These are phyloP conservation scores for Eutypa lata DNA, from an alignment of 2,329 filamentous ascomycete genomes.

Conservation along the genomic window DNA sequence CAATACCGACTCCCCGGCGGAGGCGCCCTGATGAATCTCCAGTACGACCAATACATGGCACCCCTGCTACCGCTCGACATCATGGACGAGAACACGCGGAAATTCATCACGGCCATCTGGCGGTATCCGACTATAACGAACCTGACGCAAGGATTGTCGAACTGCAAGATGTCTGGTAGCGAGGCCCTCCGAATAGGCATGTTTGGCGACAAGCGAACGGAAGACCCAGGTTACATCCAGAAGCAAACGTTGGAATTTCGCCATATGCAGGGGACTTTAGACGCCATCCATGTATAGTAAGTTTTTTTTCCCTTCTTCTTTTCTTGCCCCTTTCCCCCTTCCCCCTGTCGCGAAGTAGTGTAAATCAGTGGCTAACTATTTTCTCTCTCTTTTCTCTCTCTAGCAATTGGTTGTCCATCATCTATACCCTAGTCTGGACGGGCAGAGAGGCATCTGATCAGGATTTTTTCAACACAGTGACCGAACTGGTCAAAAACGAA, in stretches of 20 bases:
- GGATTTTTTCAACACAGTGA: neutral
- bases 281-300: constrained; percentile 17
- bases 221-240: accelerated
- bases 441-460: neutral
- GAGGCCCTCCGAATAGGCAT: constrained; percentile 6
- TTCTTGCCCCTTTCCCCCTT: neutral
- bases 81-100: neutral
- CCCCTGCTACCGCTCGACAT: neutral
- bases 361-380: no score
- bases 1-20: neutral
- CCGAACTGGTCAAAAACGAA: neutral
- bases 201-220: neutral
- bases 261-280: constrained; percentile 20
- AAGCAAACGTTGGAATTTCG: constrained; percentile 19
- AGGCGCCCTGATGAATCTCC: neutral
- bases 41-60: neutral
- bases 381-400: no score
- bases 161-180: no score
- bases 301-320: neutral
- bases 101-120: constrained; percentile 9
- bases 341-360: neutral
- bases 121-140: constrained; percentile 4
- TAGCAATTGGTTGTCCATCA: no score
- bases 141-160: no score
- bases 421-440: no score